phyloP scores from a whole-genome alignment of 164 flowering plant species.

The Amborella trichopoda region DNA sequence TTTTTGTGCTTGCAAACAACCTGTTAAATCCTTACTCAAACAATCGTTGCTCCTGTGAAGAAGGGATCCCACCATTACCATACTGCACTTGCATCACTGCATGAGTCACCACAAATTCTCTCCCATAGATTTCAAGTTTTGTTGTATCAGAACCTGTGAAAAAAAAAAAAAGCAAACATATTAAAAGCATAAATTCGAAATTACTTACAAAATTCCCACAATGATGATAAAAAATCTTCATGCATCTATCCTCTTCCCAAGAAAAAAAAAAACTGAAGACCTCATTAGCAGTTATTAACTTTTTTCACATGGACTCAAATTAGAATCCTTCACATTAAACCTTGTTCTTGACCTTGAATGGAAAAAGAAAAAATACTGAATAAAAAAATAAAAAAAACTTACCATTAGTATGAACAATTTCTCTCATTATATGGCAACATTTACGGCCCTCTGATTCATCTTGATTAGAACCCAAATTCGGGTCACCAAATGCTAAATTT shows the following conservation, averaged over 20 bases:
- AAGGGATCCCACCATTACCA: background rate
- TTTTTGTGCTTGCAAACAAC: too few species aligned
- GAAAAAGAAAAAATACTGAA: background rate
- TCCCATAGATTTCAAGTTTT: conserved; percentile 53
- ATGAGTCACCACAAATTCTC: conserved; percentile 37
- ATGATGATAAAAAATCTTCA: background rate
- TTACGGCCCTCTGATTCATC: too few species aligned
- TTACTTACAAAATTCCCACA: too few species aligned
- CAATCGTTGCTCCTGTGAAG: conserved; percentile 14
- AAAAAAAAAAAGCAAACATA: background rate
- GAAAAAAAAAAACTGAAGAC: background rate
- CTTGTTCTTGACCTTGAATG: background rate
- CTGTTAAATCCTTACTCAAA: conserved; percentile 27
- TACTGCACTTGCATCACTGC: conserved; percentile 21
- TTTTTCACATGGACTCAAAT: background rate
- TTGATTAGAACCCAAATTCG: too few species aligned
- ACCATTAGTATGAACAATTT: conserved; percentile 39
- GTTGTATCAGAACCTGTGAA: conserved; percentile 15
- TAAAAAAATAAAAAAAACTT: background rate
- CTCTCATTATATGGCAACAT: conserved; percentile 40
- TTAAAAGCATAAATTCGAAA: background rate
- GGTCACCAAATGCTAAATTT: too few species aligned
- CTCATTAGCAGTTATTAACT: background rate
- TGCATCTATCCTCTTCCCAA: background rate
- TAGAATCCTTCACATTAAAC: background rate